These are phyloP conservation scores for Calendula officinalis DNA, from an alignment of 129 eudicot species.

Conservation along the genomic window DNA sequence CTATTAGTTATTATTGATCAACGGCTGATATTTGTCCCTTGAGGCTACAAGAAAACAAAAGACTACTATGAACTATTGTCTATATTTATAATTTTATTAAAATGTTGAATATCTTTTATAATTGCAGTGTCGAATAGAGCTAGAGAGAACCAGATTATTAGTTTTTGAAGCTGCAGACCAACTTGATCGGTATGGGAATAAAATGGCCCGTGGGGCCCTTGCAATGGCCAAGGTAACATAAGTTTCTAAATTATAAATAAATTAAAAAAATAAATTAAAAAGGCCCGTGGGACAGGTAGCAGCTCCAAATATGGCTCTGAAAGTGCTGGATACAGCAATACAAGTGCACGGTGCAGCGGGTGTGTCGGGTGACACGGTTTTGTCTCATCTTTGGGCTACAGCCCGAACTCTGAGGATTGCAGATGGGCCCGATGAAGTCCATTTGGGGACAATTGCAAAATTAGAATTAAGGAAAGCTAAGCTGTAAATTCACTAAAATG, in stretches of 20 bases:
- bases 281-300: slow-evolving; percentile 85
- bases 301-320: slow-evolving; percentile 84
- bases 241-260: too few species aligned
- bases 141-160: slow-evolving; percentile 76
- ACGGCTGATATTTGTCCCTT: too few species aligned
- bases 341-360: slow-evolving; percentile 99
- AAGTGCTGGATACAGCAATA: slow-evolving; percentile 86
- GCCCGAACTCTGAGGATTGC: slow-evolving; percentile 91
- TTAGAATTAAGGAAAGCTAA: slow-evolving; percentile 70
- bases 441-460: slow-evolving; percentile 90
- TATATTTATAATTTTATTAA: background rate
- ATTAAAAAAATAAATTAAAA: too few species aligned
- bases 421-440: slow-evolving; percentile 99
- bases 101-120: background rate
- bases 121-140: slow-evolving; percentile 88
- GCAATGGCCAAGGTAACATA: slow-evolving; percentile 95
- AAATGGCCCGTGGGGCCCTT: slow-evolving; percentile 81
- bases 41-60: too few species aligned
- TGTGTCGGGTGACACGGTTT: slow-evolving; percentile 81
- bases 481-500: slow-evolving; percentile 39
- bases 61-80: too few species aligned
- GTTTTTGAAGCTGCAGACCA: slow-evolving; percentile 98
- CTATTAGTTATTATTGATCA: too few species aligned
- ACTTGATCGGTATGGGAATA: slow-evolving; percentile 91
- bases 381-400: slow-evolving; percentile 80